phyloP scores from a whole-genome alignment of 305 asterid genomes.

The Rubia peregrina region DNA sequence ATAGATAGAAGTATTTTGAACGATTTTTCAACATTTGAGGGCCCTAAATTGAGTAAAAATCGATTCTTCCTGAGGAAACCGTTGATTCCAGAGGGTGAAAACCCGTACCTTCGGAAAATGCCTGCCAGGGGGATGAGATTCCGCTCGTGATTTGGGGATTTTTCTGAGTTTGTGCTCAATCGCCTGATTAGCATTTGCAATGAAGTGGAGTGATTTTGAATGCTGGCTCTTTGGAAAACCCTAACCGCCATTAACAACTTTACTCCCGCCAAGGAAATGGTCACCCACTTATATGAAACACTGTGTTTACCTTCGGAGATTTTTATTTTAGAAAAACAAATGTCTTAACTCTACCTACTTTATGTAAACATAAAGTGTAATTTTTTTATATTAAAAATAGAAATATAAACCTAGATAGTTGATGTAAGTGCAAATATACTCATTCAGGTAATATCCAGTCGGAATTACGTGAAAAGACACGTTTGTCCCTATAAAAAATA shows the following conservation, averaged over 20 bases:
- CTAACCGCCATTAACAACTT: conserved; percentile 21
- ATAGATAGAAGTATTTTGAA: conserved; percentile 39
- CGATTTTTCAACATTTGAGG: conserved; percentile 40
- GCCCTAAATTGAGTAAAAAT: conserved; percentile 34
- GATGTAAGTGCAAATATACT: too few species aligned
- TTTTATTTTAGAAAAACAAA: too few species aligned
- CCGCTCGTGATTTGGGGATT: conserved; percentile 20
- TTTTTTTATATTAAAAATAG: too few species aligned
- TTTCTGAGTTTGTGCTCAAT: conserved; percentile 26
- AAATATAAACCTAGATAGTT: too few species aligned
- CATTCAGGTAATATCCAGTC: too few species aligned
- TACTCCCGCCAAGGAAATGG: conserved; percentile 5
- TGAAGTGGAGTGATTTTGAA: conserved; percentile 9
- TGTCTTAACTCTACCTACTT: too few species aligned
- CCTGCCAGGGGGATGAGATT: conserved; percentile 34
- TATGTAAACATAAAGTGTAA: too few species aligned
- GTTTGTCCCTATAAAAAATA: too few species aligned
- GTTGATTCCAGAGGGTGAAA: conserved; percentile 34
- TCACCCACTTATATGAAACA: neutral
- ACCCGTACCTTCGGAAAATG: conserved; percentile 58
- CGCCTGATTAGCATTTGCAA: conserved; percentile 12
- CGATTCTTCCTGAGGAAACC: conserved; percentile 40
- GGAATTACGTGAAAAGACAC: too few species aligned
- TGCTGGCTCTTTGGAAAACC: conserved; percentile 5
- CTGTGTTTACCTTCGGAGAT: too few species aligned